Evolutionary conservation across 169 alveolate species (phyloP).

Genomic region (Eimeria mitis): DNA sequence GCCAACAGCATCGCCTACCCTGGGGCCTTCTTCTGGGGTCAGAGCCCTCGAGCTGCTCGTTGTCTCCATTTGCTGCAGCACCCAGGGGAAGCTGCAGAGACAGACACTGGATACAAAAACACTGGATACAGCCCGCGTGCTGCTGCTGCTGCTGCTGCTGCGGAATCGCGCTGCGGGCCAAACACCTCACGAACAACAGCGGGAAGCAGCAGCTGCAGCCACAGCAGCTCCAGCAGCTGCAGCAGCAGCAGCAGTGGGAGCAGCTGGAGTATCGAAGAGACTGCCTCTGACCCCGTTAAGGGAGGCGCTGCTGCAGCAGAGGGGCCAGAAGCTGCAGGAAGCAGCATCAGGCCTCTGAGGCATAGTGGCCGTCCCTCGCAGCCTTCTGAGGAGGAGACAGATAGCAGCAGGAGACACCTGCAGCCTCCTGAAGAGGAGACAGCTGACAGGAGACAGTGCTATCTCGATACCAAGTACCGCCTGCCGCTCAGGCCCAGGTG

Average conservation of each 20-base stretch:
- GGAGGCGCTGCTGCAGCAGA: not conserved
- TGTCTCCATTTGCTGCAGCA: not conserved
- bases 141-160: constrained; percentile 19
- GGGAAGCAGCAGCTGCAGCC: not conserved
- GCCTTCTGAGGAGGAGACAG: too few relatives aligned
- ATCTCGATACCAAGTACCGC: not conserved
- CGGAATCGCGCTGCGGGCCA: not conserved
- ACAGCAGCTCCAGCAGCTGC: constrained; percentile 1
- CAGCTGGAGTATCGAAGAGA: not conserved
- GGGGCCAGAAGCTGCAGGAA: too few relatives aligned
- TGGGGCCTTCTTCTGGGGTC: not conserved
- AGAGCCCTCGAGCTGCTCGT: not conserved
- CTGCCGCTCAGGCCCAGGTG: constrained; percentile 1
- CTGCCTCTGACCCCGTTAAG: not conserved
- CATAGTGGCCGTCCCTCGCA: too few relatives aligned
- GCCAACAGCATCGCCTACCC: not conserved
- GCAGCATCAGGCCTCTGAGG: too few relatives aligned
- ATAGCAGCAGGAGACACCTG: not conserved
- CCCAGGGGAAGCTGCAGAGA: not conserved
- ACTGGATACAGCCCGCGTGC: not conserved
- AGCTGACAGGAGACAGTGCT: not conserved
- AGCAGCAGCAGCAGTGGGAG: not conserved
- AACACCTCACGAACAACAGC: constrained; percentile 2
- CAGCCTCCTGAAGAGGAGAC: constrained; percentile 6
- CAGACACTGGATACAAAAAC: not conserved